Conservation (phyloP, 768 basidiomycete genomes). For the Dentipellis sp. region DNA sequence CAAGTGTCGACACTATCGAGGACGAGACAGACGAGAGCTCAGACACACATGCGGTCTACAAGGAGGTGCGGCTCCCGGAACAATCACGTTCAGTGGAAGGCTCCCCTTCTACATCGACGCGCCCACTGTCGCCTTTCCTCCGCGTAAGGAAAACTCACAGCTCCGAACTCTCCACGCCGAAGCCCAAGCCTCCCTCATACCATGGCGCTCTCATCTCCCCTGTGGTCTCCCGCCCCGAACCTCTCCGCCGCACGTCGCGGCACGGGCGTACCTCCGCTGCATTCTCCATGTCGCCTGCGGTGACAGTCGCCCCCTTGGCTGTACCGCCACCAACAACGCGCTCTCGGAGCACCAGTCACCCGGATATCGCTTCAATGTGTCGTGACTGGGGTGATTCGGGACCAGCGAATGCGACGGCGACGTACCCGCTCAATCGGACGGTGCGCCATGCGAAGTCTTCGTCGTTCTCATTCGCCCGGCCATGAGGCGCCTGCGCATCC, state of each 20-base stretch:
- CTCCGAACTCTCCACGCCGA: background rate
- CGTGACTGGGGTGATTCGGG: constrained; percentile 48
- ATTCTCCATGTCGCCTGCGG: constrained; percentile 22
- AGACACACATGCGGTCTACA: background rate
- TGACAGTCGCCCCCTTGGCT: constrained; percentile 23
- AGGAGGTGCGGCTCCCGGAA: background rate
- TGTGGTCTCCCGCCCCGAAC: background rate
- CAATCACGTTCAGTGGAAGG: background rate
- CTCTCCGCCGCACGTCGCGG: background rate
- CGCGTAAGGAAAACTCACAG: background rate
- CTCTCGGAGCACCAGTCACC: constrained; percentile 35
- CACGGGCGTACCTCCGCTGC: constrained; percentile 14
- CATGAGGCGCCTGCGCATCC: too few relatives aligned
- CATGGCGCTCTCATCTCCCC: background rate
- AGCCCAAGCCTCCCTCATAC: background rate
- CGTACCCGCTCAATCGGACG: constrained; percentile 27
- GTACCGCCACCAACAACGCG: constrained; percentile 39
- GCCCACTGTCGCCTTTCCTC: background rate
- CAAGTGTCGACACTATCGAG: constrained; percentile 5
- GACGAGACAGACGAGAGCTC: background rate
- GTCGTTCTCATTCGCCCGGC: background rate
- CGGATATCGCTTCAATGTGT: constrained; percentile 50
- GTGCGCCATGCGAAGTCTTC: background rate
- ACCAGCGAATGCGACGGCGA: constrained; percentile 49
- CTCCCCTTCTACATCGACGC: background rate